Base-by-base conservation (phyloP, 2,329 filamentous ascomycete genomes). In the Ambrosiella xylebori region DNA sequence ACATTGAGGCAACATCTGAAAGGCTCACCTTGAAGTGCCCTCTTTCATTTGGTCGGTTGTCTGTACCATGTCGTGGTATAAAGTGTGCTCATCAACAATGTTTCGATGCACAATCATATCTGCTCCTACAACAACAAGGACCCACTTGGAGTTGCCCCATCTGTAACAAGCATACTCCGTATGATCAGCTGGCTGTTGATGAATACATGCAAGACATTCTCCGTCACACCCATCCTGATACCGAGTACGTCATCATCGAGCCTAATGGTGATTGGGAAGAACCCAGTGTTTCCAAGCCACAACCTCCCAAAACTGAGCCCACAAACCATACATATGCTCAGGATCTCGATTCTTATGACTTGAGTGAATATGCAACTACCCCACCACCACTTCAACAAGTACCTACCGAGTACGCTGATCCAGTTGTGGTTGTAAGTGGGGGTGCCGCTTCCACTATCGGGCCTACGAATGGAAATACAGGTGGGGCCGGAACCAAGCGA, bases 61-160 rank as follows among this genome's bases (percentile, higher is more conserved):
- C 78, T 7, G 75, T 86, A 13, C 93, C 93, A 0, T 88, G 88
- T 64, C 83, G 93, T 39, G 87, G 87, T 3, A 76, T 81, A 2
- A 71, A 82, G 39, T 98, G 93, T 71, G 84, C 80, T 2, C 93
- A 98, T 68, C 86, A 93, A 35, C 88, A 95, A 67, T 98, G 93
- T 68, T 98, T 97, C 64, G 93, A 98, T 68, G 91, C 86, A 2
- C 84, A 81, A 2, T 94, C 88, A 1, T 98, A 96, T 67, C 76
- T 98, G 17, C 88, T 95, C 65, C 73, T 98, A 36, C 91, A 97
- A 68, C 89, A 97, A 68, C 93, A 98, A 72, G 91, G 88, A 0
- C 93, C 93, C 0, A 94, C 93, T 15, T 98, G 93, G 93, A 76
- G 82, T n/a, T 98, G 93, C 65, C 93, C 93, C 0, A 84, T 96